Conservation (phyloP, 371 early-diverging fungal species). For the Pancytospora philotis region DNA sequence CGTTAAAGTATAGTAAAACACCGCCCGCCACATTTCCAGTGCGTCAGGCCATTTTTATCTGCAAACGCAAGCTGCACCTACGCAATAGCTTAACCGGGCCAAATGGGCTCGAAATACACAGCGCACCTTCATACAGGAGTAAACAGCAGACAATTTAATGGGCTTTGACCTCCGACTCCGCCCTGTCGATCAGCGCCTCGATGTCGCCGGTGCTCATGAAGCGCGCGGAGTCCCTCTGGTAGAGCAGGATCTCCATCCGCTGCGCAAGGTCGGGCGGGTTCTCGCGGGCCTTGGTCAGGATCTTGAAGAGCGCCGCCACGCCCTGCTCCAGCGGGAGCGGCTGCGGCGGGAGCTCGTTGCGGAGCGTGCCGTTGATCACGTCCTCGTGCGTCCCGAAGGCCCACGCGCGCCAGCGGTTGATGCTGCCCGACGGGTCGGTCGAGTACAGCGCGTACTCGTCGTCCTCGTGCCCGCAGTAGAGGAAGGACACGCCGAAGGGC, state of each 20-base stretch:
- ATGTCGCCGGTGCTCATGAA: conserved; percentile 29
- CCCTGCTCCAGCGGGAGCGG: conserved; percentile 33
- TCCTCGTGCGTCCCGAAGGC: conserved; percentile 70
- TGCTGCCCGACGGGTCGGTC: conserved; percentile 94
- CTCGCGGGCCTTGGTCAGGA: conserved; percentile 35
- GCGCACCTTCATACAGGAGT: too few relatives aligned
- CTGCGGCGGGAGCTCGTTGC: conserved; percentile 28
- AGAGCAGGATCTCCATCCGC: conserved; percentile 40
- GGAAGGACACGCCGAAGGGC: conserved; percentile 92
- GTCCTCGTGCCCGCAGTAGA: conserved; percentile 82
- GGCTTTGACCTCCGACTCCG: background rate
- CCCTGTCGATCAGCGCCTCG: conserved; percentile 4
- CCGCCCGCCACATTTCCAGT: too few relatives aligned
- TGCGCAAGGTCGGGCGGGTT: conserved; percentile 11
- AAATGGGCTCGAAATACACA: too few relatives aligned
- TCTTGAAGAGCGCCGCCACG: conserved; percentile 22
- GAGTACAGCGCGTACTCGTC: conserved; percentile 86
- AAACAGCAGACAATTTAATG: background rate
- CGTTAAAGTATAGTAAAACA: too few relatives aligned
- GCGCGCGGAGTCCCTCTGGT: conserved; percentile 10
- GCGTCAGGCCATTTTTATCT: too few relatives aligned
- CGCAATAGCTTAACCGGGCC: too few relatives aligned
- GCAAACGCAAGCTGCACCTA: too few relatives aligned
- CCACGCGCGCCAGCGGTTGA: conserved; percentile 90
- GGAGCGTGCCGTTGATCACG: conserved; percentile 43